Conservation (phyloP, 2,329 filamentous ascomycete genomes). For the Ampelomyces quisqualis region DNA sequence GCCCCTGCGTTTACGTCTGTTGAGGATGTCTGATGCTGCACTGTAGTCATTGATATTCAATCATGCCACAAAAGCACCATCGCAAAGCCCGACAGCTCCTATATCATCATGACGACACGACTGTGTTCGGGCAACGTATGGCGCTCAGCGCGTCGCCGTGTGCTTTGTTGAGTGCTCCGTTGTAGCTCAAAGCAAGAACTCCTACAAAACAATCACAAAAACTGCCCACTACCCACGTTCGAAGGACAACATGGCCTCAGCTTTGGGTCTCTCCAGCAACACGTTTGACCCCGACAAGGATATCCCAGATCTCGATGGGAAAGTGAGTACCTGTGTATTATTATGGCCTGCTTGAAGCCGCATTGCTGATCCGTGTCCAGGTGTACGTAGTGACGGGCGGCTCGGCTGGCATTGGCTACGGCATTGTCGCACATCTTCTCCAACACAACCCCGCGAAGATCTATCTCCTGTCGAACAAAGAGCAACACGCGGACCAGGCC, state of each 20-base stretch:
- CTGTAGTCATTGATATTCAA: too few species aligned
- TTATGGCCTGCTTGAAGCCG: too few species aligned
- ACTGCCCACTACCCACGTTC: not conserved
- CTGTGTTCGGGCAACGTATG: not conserved
- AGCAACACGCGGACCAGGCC: slow-evolving; percentile 51
- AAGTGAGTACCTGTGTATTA: slow-evolving; percentile 20
- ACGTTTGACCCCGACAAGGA: slow-evolving; percentile 46
- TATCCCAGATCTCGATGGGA: slow-evolving; percentile 45
- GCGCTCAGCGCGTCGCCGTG: not conserved
- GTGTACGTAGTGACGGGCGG: slow-evolving; percentile 54
- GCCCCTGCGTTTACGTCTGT: too few species aligned
- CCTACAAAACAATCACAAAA: not conserved
- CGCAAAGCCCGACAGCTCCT: not conserved
- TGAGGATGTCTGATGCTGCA: too few species aligned
- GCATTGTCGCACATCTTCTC: slow-evolving; percentile 55
- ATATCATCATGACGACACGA: slow-evolving; percentile 21
- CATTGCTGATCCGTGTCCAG: slow-evolving; percentile 16
- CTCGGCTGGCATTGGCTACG: slow-evolving; percentile 54
- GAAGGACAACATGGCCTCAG: slow-evolving; percentile 9
- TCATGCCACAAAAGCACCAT: not conserved
- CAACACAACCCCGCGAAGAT: slow-evolving; percentile 52
- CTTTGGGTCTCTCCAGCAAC: slow-evolving; percentile 23
- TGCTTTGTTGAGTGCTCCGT: not conserved
- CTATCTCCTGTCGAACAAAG: slow-evolving; percentile 53
- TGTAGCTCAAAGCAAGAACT: not conserved